A percentile compares a stretch with the other conserved stretches of the same genome.
These are phyloP conservation scores for Gomphus bonarii DNA, from an alignment of 1,284 basidiomycete species.

Conservation along the genomic window DNA sequence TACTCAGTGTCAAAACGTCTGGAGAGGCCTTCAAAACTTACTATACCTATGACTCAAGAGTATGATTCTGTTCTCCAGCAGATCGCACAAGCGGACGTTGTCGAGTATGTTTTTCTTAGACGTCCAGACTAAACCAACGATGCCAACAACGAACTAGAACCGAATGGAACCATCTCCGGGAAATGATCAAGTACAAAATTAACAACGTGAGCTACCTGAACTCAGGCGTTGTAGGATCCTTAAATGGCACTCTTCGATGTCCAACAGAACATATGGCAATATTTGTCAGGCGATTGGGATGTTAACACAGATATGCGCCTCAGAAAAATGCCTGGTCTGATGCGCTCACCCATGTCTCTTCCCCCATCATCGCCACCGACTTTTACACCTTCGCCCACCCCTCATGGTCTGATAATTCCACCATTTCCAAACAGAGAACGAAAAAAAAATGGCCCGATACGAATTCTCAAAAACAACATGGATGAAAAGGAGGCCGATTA, in stretches of 20 bases:
- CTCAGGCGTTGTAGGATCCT: constrained; percentile 14
- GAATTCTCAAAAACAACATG: constrained; percentile 49
- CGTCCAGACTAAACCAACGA: constrained; percentile 8
- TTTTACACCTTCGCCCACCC: constrained; percentile 17
- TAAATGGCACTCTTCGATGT: constrained; percentile 11
- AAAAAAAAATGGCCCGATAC: constrained; percentile 28
- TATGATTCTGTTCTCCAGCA: constrained; percentile 53
- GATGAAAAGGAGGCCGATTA: constrained; percentile 51
- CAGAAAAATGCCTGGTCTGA: constrained; percentile 27
- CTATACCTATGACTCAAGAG: constrained; percentile 28
- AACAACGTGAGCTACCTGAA: constrained; percentile 35
- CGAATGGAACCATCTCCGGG: constrained; percentile 66
- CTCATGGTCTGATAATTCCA: constrained; percentile 66
- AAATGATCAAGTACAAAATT: constrained; percentile 64
- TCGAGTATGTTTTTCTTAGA: constrained; percentile 45
- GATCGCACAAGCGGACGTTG: constrained; percentile 58
- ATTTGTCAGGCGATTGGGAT: not conserved
- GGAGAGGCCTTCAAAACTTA: not conserved
- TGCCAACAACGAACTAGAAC: constrained; percentile 32
- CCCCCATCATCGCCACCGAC: constrained; percentile 33
- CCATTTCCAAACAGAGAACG: constrained; percentile 62
- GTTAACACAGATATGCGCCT: constrained; percentile 24
- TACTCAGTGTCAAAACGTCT: constrained; percentile 15
- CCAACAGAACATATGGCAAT: constrained; percentile 47
- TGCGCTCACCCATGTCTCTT: constrained; percentile 24